Evolutionary conservation across 2,329 filamentous ascomycete genomes (phyloP).

Genomic region (Fusarium sp.): DNA sequence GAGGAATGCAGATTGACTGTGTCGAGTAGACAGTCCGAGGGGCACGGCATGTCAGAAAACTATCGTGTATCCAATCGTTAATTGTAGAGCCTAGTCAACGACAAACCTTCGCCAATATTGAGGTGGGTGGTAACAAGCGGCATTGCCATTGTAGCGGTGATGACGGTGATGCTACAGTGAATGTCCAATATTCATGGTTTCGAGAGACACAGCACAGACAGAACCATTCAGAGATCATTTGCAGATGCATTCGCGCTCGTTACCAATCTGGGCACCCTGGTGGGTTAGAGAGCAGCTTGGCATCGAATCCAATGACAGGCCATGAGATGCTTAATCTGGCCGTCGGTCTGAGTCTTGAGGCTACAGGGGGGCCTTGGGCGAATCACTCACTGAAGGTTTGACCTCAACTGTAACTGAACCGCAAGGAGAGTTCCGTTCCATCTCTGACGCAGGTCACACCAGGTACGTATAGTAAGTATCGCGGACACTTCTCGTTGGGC

Average conservation of each 20-base stretch:
- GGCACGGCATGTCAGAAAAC: constrained; percentile 15
- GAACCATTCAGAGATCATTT: constrained; percentile 1
- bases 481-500: background rate
- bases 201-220: background rate
- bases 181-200: background rate
- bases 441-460: constrained; percentile 9
- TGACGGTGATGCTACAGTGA: constrained; percentile 32
- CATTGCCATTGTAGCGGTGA: constrained; percentile 25
- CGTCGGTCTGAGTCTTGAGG: constrained; percentile 30
- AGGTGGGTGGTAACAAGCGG: constrained; percentile 14
- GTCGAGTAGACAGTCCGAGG: background rate
- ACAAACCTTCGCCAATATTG: background rate
- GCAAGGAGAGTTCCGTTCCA: constrained; percentile 25
- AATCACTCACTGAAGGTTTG: background rate
- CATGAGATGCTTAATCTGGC: constrained; percentile 14
- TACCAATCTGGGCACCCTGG: constrained; percentile 36
- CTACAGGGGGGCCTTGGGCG: constrained; percentile 12
- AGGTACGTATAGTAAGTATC: constrained; percentile 27
- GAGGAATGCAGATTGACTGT: constrained; percentile 22
- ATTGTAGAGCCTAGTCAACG: background rate
- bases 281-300: constrained; percentile 20
- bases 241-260: constrained; percentile 42
- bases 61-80: background rate
- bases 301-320: constrained; percentile 9
- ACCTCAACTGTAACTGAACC: background rate